These are phyloP conservation scores for Populus hybrid DNA, from an alignment of 441 rosid species.

Conservation along the genomic window DNA sequence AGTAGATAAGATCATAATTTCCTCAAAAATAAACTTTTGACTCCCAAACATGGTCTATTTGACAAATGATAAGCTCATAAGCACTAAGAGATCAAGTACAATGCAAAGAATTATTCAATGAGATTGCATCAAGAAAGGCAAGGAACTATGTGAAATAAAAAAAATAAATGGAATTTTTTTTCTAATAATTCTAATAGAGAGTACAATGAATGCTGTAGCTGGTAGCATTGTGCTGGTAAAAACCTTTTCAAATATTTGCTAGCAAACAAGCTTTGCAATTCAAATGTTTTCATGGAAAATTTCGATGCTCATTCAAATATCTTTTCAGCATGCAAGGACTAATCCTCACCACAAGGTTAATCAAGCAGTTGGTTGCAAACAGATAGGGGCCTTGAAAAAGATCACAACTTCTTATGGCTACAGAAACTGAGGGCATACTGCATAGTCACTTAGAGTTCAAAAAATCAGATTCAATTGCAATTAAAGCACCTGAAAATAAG, in stretches of 20 bases:
- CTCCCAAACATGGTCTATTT: not conserved
- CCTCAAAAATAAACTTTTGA: not conserved
- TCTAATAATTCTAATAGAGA: not conserved
- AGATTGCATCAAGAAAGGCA: not conserved
- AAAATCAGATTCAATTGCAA: not conserved
- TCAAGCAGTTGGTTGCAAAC: not conserved
- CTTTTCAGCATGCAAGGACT: not conserved
- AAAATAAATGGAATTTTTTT: not conserved
- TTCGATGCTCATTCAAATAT: not conserved
- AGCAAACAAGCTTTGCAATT: not conserved
- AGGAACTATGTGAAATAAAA: not conserved
- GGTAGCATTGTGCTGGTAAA: not conserved
- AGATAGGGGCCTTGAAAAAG: not conserved
- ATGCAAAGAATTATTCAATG: not conserved
- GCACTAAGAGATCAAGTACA: not conserved
- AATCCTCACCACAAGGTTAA: not conserved
- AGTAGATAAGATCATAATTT: conserved; percentile 4
- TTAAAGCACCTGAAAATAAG: not conserved
- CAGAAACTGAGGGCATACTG: not conserved
- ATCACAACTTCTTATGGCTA: not conserved
- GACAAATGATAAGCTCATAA: not conserved
- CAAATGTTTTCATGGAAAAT: not conserved
- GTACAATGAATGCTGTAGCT: not conserved
- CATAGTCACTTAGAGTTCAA: not conserved
- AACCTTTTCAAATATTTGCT: not conserved